Conservation (phyloP, 371 early-diverging fungal genomes). For the Mortierella sp. region DNA sequence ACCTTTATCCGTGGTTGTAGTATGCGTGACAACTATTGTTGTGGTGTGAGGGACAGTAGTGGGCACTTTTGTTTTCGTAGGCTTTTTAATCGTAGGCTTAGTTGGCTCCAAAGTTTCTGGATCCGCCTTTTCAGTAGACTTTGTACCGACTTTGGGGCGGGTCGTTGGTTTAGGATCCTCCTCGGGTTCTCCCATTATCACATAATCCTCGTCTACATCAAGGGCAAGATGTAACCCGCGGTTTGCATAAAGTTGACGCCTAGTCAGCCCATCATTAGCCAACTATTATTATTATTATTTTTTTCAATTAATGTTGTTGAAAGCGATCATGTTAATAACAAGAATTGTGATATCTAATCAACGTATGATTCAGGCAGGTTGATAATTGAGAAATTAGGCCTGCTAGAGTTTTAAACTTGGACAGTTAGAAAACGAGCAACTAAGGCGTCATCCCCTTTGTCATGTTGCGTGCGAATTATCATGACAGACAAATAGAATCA, state of each 20-base stretch:
- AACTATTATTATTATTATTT: too few relatives aligned
- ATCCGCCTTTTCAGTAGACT: background rate
- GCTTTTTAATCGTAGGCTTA: background rate
- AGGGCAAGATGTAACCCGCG: background rate
- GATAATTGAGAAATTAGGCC: too few relatives aligned
- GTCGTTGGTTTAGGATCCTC: background rate
- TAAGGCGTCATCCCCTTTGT: background rate
- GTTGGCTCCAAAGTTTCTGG: background rate
- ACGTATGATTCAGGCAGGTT: too few relatives aligned
- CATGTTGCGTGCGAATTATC: background rate
- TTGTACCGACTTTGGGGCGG: background rate
- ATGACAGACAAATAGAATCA: background rate
- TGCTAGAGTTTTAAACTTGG: background rate
- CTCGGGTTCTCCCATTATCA: constrained; percentile 2
- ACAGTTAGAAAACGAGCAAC: background rate
- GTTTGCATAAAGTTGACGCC: background rate
- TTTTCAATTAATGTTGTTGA: background rate
- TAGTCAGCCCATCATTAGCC: background rate
- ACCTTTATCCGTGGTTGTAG: background rate
- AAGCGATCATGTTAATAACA: background rate
- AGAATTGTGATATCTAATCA: too few relatives aligned
- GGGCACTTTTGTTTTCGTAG: constrained; percentile 1
- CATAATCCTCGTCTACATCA: background rate
- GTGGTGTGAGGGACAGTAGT: constrained; percentile 2
- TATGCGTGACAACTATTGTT: background rate